phyloP scores from a whole-genome alignment of 192 early-diverging fungal species.

The Backusella westeae region DNA sequence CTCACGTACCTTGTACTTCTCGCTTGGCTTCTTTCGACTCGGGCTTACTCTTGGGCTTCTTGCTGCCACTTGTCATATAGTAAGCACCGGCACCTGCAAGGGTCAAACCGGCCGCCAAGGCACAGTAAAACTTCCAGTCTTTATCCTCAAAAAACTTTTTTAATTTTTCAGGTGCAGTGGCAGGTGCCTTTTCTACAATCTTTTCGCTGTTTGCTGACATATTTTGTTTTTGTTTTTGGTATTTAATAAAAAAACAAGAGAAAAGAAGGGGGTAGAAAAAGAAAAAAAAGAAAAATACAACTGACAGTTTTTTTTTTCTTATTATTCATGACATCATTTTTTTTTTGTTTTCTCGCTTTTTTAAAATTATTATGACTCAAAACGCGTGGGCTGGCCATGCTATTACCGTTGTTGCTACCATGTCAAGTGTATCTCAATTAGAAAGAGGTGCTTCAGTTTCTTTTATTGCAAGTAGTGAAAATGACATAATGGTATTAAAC shows the following conservation, averaged over 20 bases:
- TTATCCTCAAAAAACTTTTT: constrained; percentile 53
- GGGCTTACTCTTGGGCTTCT: constrained; percentile 31
- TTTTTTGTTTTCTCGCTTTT: neutral
- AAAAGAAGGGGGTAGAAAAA: neutral
- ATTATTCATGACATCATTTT: neutral
- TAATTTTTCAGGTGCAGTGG: constrained; percentile 18
- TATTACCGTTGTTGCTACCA: neutral
- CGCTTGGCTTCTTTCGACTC: constrained; percentile 27
- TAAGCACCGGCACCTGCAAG: constrained; percentile 63
- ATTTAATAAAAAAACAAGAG: neutral
- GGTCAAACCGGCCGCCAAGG: constrained; percentile 54
- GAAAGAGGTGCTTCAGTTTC: neutral
- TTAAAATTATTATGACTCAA: neutral
- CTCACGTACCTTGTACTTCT: constrained; percentile 41
- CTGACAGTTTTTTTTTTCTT: neutral
- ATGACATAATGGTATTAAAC: neutral
- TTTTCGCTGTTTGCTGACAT: neutral
- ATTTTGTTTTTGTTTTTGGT: neutral
- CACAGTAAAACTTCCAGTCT: constrained; percentile 71
- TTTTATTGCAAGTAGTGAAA: neutral
- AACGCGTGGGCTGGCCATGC: neutral
- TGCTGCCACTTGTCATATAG: constrained; percentile 47
- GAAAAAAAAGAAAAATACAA: neutral
- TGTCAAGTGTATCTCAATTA: neutral
- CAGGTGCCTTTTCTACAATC: neutral